Evolutionary conservation across 2,329 filamentous ascomycete genomes (phyloP).

Genomic region (Fusarium algeriense): DNA sequence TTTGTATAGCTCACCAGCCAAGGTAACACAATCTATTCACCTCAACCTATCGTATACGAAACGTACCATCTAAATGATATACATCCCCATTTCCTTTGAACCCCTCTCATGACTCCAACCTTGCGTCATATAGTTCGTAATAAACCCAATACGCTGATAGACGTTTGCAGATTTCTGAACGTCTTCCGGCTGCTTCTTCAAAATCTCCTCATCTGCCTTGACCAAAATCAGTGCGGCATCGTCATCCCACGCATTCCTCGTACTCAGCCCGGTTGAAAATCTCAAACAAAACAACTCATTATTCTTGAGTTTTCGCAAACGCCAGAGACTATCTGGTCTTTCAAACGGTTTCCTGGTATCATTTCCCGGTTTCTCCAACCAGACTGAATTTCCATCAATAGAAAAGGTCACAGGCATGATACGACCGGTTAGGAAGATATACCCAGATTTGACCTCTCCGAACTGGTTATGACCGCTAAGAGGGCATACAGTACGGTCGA

Average conservation of each 20-base stretch:
- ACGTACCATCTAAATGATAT: conserved; percentile 20
- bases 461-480: conserved; percentile 23
- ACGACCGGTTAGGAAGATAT: conserved; percentile 39
- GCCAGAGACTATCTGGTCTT: conserved; percentile 34
- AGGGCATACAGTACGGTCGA: conserved; percentile 23
- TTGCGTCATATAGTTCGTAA: conserved; percentile 28
- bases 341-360: conserved; percentile 4
- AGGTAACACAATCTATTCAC: no score
- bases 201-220: conserved; percentile 7
- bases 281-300: conserved; percentile 29
- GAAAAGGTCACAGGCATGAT: conserved; percentile 23
- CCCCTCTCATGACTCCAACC: conserved; percentile 32
- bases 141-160: conserved; percentile 36
- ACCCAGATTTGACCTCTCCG: conserved; percentile 32
- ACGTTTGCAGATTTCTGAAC: conserved; percentile 29
- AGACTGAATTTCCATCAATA: not conserved
- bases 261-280: conserved; percentile 13
- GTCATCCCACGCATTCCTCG: conserved; percentile 29
- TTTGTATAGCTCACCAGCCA: not conserved
- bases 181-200: conserved; percentile 25
- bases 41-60: fast-evolving
- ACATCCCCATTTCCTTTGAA: conserved; percentile 25
- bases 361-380: conserved; percentile 16
- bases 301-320: conserved; percentile 4
- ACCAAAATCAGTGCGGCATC: conserved; percentile 37